A percentile compares a stretch with the other conserved stretches of the same genome.
These are phyloP conservation scores for Colletotrichum melonis DNA, from an alignment of 2,329 filamentous ascomycete genomes.

Conservation along the genomic window DNA sequence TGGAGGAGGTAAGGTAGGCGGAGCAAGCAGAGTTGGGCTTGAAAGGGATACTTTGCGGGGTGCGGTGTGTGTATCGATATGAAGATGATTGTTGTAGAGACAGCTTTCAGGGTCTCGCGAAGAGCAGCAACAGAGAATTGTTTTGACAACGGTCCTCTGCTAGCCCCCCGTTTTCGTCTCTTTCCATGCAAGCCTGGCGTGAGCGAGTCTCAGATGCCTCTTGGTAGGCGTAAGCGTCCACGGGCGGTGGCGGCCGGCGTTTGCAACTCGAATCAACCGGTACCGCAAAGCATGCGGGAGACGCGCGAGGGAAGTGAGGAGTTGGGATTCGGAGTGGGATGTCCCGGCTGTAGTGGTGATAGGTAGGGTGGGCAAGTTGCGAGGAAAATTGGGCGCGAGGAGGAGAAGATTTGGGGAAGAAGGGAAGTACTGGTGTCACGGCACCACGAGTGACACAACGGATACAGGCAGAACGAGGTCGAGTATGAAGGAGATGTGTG, in stretches of 20 bases:
- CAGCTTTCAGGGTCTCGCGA: not conserved
- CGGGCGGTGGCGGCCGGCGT: conserved; percentile 2
- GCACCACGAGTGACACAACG: conserved; percentile 25
- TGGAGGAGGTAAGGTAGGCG: conserved; percentile 26
- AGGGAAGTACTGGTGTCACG: conserved; percentile 21
- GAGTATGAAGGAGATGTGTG: conserved; percentile 27
- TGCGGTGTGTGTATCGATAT: conserved; percentile 22
- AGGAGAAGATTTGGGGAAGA: conserved; percentile 19
- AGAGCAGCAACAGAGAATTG: conserved; percentile 5
- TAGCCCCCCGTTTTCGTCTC: conserved; percentile 12
- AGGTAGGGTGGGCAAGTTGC: conserved; percentile 10
- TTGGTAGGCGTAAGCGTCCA: conserved; percentile 2
- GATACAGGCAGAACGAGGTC: conserved; percentile 18
- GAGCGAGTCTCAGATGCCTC: conserved; percentile 14
- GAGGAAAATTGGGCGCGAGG: not conserved
- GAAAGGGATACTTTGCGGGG: conserved; percentile 32
- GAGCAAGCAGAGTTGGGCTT: conserved; percentile 34
- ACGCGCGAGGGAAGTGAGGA: conserved; percentile 17
- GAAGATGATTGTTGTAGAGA: conserved; percentile 10
- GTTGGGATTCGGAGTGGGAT: conserved; percentile 27
- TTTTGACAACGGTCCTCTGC: conserved; percentile 4
- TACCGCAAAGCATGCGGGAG: conserved; percentile 21
- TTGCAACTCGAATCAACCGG: conserved; percentile 14
- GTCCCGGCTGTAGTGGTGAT: conserved; percentile 15
- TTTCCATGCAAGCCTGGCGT: conserved; percentile 22